These are phyloP conservation scores for Ceratopteris richardii DNA, from an alignment of 75 land plant genomes.

Conservation along the genomic window DNA sequence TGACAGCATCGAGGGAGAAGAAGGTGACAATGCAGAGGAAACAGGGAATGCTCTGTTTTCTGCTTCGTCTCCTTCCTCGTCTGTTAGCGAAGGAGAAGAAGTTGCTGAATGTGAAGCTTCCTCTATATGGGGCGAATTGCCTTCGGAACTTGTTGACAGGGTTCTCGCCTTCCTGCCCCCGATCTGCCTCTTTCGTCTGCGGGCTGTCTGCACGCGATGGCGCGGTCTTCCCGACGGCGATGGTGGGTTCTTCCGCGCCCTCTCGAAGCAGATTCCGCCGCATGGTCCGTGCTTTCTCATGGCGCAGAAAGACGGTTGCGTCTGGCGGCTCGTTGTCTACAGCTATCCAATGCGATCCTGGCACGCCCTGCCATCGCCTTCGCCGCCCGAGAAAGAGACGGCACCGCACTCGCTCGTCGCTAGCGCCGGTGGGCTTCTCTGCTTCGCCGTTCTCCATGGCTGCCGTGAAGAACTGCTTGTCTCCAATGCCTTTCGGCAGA, in stretches of 20 bases:
- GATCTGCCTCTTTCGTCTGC: conserved; percentile 42
- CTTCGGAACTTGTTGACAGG: conserved; percentile 50
- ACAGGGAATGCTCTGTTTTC: too few species aligned
- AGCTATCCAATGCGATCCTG: conserved; percentile 52
- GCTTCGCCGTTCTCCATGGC: conserved; percentile 60
- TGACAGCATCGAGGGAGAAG: too few species aligned
- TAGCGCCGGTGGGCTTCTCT: conserved; percentile 64
- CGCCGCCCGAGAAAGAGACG: conserved; percentile 58
- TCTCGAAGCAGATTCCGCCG: conserved; percentile 51
- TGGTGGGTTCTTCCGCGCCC: conserved; percentile 41
- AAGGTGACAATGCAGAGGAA: too few species aligned
- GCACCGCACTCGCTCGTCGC: conserved; percentile 63
- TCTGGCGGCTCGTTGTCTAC: conserved; percentile 42
- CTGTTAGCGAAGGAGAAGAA: too few species aligned
- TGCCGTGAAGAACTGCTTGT: conserved; percentile 39
- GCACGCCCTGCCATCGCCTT: conserved; percentile 51
- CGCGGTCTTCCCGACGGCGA: conserved; percentile 50
- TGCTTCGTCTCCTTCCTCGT: too few species aligned
- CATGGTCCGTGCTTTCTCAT: conserved; percentile 73
- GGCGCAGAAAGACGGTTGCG: conserved; percentile 38
- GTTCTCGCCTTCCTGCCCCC: conserved; percentile 60
- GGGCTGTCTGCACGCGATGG: conserved; percentile 65
- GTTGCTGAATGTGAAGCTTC: too few species aligned
- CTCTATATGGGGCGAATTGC: conserved; percentile 49
- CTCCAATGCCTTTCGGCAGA: conserved; percentile 56